phyloP scores from a whole-genome alignment of 2,329 filamentous ascomycete genomes.

The Colletotrichum caudatum region DNA sequence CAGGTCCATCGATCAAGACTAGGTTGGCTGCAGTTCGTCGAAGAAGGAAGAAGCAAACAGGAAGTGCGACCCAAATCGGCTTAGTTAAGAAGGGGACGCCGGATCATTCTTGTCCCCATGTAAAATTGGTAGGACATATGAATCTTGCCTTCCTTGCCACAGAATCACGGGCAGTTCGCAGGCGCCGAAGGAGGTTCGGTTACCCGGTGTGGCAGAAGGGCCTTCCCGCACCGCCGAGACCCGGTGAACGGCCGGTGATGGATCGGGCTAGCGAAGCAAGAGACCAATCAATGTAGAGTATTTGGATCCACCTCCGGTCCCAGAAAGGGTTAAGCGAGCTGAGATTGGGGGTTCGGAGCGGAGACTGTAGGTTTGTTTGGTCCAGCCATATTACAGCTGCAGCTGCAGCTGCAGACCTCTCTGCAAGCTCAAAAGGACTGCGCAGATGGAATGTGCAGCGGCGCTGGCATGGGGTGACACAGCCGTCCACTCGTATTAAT shows the following conservation, averaged over 20 bases:
- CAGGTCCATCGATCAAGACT: neutral
- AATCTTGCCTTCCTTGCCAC: neutral
- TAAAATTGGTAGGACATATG: neutral
- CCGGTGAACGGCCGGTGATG: constrained; percentile 34
- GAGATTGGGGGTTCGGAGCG: constrained; percentile 14
- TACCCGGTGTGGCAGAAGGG: constrained; percentile 27
- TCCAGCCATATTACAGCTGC: constrained; percentile 25
- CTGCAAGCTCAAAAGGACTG: constrained; percentile 24
- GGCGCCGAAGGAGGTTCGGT: constrained; percentile 30
- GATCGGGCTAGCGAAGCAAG: constrained; percentile 27
- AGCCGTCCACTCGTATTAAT: constrained; percentile 33
- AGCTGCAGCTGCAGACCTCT: neutral
- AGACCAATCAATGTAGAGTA: neutral
- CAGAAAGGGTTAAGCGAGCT: constrained; percentile 30
- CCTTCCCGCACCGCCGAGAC: constrained; percentile 9
- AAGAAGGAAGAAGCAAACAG: neutral
- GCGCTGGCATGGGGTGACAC: constrained; percentile 30
- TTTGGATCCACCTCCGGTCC: constrained; percentile 18
- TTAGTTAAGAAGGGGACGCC: neutral
- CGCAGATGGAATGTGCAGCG: constrained; percentile 6
- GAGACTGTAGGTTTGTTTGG: neutral
- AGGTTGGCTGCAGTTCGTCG: neutral
- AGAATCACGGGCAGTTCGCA: neutral
- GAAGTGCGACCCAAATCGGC: neutral
- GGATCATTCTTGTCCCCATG: neutral